Percentiles rank a stretch among this genome's conserved stretches.
Conservation (phyloP, 306 rosid species). For the Prunus fruticosa region DNA sequence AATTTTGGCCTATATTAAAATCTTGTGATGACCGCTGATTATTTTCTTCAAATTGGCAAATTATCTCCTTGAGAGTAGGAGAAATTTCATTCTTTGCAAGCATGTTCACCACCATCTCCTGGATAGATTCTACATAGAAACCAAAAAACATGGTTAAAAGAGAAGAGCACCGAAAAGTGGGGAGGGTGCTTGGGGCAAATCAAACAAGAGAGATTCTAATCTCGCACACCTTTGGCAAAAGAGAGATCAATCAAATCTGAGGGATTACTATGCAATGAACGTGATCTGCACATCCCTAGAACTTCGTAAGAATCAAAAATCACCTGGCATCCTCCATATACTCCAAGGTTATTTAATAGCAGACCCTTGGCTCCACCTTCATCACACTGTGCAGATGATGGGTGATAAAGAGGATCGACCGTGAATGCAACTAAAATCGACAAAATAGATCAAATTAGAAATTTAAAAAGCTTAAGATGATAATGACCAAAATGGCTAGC, state of each 20-base stretch:
- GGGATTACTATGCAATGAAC: not conserved
- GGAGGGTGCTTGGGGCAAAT: not conserved
- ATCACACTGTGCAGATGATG: constrained; percentile 86
- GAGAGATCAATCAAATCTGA: constrained; percentile 29
- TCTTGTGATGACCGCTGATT: constrained; percentile 13
- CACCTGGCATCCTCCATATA: constrained; percentile 80
- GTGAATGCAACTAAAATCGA: constrained; percentile 66
- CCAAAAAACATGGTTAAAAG: not conserved
- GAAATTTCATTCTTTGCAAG: constrained; percentile 13
- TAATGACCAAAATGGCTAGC: constrained; percentile 10
- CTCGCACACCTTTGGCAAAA: constrained; percentile 13
- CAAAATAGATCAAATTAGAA: constrained; percentile 29
- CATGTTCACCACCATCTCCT: constrained; percentile 27
- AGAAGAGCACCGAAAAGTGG: not conserved
- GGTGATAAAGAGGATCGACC: constrained; percentile 92
- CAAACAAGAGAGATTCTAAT: not conserved
- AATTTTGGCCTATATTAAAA: constrained; percentile 9
- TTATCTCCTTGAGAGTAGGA: constrained; percentile 22
- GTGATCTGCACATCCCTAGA: constrained; percentile 59
- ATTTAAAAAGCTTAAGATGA: not conserved
- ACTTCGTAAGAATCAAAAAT: constrained; percentile 88
- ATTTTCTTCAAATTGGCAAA: constrained; percentile 15
- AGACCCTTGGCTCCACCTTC: constrained; percentile 99
- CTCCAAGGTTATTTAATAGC: constrained; percentile 83
- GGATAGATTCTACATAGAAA: constrained; percentile 17